Evolutionary conservation across 805 yeast genomes (phyloP).

Genomic region (Lachancea lanzarotensis): DNA sequence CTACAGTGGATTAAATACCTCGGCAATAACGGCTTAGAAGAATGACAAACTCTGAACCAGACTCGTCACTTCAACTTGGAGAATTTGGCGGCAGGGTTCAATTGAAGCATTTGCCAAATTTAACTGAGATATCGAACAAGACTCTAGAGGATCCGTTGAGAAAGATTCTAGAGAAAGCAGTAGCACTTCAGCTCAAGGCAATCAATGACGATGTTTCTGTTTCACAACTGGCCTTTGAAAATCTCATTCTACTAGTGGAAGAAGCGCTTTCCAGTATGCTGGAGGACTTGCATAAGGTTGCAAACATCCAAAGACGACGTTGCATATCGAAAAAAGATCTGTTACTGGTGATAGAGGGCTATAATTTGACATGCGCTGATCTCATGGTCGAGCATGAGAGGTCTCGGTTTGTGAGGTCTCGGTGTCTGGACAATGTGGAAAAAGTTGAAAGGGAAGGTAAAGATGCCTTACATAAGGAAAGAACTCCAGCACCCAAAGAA

Average conservation of each 20-base stretch:
- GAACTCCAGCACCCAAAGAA: slow-evolving; percentile 7
- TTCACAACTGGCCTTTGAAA: slow-evolving; percentile 34
- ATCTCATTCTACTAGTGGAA: slow-evolving; percentile 33
- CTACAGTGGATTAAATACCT: neutral
- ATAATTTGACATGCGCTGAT: slow-evolving; percentile 36
- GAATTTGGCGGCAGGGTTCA: neutral
- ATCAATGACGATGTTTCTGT: slow-evolving; percentile 28
- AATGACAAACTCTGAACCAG: slow-evolving; percentile 4
- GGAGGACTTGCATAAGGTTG: slow-evolving; percentile 40
- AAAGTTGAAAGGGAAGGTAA: slow-evolving; percentile 8
- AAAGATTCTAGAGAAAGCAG: slow-evolving; percentile 26
- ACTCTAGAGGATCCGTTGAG: slow-evolving; percentile 18
- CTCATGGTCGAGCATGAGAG: slow-evolving; percentile 34
- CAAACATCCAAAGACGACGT: slow-evolving; percentile 55
- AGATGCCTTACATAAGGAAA: slow-evolving; percentile 8
- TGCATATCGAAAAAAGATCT: slow-evolving; percentile 50
- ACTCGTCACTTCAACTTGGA: neutral
- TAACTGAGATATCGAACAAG: slow-evolving; percentile 18
- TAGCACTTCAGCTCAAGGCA: slow-evolving; percentile 34
- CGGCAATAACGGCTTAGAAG: neutral
- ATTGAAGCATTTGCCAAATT: slow-evolving; percentile 13
- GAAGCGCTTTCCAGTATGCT: slow-evolving; percentile 36
- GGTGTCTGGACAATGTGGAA: slow-evolving; percentile 12
- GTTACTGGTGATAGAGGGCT: slow-evolving; percentile 38
- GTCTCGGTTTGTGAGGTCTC: slow-evolving; percentile 19